phyloP scores from a whole-genome alignment of 2,329 filamentous ascomycete species.

The Aspergillus novoparasiticus region DNA sequence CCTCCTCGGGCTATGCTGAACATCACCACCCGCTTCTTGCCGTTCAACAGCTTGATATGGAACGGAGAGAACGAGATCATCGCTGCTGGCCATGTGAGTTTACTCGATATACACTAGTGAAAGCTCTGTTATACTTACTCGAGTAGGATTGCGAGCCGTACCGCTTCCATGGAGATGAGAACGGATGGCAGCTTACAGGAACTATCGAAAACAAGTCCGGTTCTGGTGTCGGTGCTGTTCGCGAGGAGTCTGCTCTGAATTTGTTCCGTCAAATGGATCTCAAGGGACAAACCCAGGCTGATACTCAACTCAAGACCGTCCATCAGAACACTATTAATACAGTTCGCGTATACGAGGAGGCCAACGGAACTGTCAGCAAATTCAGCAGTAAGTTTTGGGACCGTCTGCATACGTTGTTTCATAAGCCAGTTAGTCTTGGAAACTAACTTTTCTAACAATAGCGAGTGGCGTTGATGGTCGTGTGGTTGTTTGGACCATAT shows the following conservation, averaged over 20 bases:
- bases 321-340: conserved; percentile 97
- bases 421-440: background rate
- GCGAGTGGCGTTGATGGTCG: conserved; percentile 82
- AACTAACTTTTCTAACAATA: conserved; percentile 47
- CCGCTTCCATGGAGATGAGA: conserved; percentile 76
- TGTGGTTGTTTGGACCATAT: conserved; percentile 75
- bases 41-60: conserved; percentile 93
- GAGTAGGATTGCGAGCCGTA: conserved; percentile 75
- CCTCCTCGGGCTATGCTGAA: conserved; percentile 87
- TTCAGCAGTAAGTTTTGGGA: conserved; percentile 73
- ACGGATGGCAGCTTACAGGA: conserved; percentile 81
- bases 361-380: conserved; percentile 67
- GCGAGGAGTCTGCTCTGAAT: conserved; percentile 92
- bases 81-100: conserved; percentile 79
- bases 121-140: background rate
- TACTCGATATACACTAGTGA: background rate
- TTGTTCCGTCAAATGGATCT: conserved; percentile 99
- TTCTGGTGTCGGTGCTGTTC: conserved; percentile 59
- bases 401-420: background rate
- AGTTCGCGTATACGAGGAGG: conserved; percentile 72
- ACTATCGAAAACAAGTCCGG: conserved; percentile 75
- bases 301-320: conserved; percentile 90
- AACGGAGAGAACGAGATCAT: conserved; percentile 90
- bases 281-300: conserved; percentile 87
- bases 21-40: conserved; percentile 84